Base-by-base conservation (phyloP, 495 filamentous ascomycete species). In the Cercophora newfieldiana region DNA sequence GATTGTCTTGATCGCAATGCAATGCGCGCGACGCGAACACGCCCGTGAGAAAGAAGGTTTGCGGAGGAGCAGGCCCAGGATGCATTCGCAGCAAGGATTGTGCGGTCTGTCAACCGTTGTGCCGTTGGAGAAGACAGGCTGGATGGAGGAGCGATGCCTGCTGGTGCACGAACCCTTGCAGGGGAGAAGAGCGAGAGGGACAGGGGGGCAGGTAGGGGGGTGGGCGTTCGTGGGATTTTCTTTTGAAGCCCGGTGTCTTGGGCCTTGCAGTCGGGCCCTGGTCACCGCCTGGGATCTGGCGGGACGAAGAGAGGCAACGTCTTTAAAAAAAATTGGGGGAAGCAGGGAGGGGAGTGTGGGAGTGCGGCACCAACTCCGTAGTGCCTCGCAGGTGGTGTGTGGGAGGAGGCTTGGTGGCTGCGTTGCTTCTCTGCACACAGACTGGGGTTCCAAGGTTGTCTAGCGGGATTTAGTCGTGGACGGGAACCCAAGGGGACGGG, bases 351-450 rank as follows among this genome's bases (percentile, higher is more conserved):
- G 63, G 61, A 68, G 49, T 70, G 65, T 71, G 72, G 67, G 60
- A 25, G 19, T 22, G 69, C 65, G 3, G 37, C 18, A 44, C n/a
- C n/a, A n/a, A n/a, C 37, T 44, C 24, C 47, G 24, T 63, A 66
- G 66, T 66, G 21, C 59, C 59, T 51, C 47, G 37, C 26, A 16
- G 26, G 44, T 71, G 67, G 66, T 63, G 64, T 65, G 26, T 63
- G 30, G 65, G 63, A 33, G 67, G 69, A 33, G 67, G 69, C 67
- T 70, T 69, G 68, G 69, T 74, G 72, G 72, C 72, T 74, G 72
- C 59, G 29, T 44, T 50, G 59, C 72, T 66, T 63, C 65, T 71
- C 64, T 67, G 62, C 65, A 61, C 66, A 33, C 19, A 61, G 60
- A 68, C 67, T 28, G 49, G 37, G 65, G 70, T 44, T 44, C 37